Conservation (phyloP, 2,329 filamentous ascomycete genomes). For the Stagonosporopsis vannaccii region DNA sequence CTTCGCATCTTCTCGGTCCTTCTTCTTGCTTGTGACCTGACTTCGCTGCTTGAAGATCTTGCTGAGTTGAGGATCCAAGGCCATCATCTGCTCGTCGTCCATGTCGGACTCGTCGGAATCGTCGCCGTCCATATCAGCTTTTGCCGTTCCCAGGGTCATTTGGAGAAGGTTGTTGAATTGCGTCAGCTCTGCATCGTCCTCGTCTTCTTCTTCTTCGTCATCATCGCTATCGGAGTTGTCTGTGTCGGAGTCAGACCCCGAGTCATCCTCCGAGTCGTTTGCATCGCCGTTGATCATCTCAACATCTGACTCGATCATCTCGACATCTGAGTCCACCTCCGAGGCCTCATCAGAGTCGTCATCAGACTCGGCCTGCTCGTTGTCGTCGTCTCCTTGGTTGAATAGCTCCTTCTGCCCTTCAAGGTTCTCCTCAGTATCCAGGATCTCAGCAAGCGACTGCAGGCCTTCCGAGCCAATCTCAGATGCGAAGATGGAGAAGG, state of each 20-base stretch:
- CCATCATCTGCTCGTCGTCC: slow-evolving; percentile 96
- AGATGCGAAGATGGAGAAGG: slow-evolving; percentile 82
- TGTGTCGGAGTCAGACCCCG: slow-evolving; percentile 25
- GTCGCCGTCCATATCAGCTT: slow-evolving; percentile 64
- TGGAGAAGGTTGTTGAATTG: slow-evolving; percentile 78
- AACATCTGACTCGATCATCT: slow-evolving; percentile 49
- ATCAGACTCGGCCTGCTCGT: slow-evolving; percentile 53
- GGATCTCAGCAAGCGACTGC: slow-evolving; percentile 70
- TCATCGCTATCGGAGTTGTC: slow-evolving; percentile 36
- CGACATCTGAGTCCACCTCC: slow-evolving; percentile 54
- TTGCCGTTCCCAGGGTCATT: slow-evolving; percentile 73
- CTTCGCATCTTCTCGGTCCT: slow-evolving; percentile 85
- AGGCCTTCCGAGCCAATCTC: slow-evolving; percentile 78
- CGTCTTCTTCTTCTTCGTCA: slow-evolving; percentile 53
- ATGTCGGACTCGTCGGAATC: slow-evolving; percentile 76
- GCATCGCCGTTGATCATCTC: slow-evolving; percentile 35
- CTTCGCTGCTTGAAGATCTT: slow-evolving; percentile 84
- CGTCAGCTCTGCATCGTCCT: slow-evolving; percentile 62
- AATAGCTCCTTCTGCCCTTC: slow-evolving; percentile 89
- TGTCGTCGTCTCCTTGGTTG: slow-evolving; percentile 60
- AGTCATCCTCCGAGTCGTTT: slow-evolving; percentile 34
- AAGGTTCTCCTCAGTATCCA: slow-evolving; percentile 80
- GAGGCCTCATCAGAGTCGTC: slow-evolving; percentile 58
- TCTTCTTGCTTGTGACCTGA: slow-evolving; percentile 72
- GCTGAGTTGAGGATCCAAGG: slow-evolving; percentile 80